These are phyloP conservation scores for Cladorrhinum samala DNA, from an alignment of 495 filamentous ascomycete species.

Conservation along the genomic window DNA sequence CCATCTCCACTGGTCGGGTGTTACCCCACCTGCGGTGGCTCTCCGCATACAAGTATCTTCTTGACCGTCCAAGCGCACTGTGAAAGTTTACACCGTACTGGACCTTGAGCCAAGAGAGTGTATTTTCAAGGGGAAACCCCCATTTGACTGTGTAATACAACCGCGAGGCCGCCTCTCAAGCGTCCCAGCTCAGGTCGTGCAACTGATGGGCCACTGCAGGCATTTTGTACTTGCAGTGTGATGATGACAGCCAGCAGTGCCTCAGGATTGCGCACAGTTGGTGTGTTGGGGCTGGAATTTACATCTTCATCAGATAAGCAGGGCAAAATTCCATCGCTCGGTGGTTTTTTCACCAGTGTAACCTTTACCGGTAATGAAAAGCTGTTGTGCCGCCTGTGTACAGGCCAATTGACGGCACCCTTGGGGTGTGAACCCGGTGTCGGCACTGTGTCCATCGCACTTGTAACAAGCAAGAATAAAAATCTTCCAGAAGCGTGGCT, in stretches of 20 bases:
- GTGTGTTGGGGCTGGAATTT: neutral
- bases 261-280: neutral
- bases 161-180: too few relatives aligned
- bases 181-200: too few relatives aligned
- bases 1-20: neutral
- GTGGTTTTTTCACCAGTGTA: neutral
- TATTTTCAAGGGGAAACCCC: too few relatives aligned
- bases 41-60: too few relatives aligned
- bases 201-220: too few relatives aligned
- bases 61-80: too few relatives aligned
- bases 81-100: too few relatives aligned
- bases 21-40: neutral
- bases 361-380: neutral
- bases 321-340: neutral
- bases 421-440: neutral
- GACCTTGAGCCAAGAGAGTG: too few relatives aligned
- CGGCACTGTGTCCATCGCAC: neutral
- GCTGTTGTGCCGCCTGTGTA: neutral
- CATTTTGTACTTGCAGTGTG: too few relatives aligned
- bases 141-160: too few relatives aligned
- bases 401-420: neutral
- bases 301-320: neutral
- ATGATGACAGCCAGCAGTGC: neutral
- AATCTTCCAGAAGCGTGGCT: too few relatives aligned
- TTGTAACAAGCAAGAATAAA: neutral